Conservation (phyloP, 805 yeast species). For the Nakazawaea wickerhamii region DNA sequence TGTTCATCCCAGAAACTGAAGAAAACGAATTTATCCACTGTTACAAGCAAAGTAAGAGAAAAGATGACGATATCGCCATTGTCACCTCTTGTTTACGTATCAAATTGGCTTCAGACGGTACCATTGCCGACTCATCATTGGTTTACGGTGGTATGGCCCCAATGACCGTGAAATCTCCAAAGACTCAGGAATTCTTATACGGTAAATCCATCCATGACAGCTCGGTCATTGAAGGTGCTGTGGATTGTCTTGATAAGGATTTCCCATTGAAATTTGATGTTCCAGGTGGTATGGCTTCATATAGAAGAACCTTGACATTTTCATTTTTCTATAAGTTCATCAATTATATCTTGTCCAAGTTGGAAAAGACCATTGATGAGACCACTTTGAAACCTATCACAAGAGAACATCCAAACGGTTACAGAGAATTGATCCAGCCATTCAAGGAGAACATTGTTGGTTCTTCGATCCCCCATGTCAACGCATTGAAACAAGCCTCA, state of each 20-base stretch:
- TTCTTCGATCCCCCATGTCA: conserved; percentile 36
- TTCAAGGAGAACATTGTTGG: conserved; percentile 34
- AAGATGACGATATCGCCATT: conserved; percentile 46
- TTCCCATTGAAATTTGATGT: conserved; percentile 35
- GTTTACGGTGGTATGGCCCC: conserved; percentile 47
- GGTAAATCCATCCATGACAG: conserved; percentile 21
- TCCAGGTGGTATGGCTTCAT: conserved; percentile 47
- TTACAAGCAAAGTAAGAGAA: conserved; percentile 42
- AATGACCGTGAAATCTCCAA: conserved; percentile 33
- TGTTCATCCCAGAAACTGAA: conserved; percentile 35
- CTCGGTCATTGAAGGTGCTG: conserved; percentile 25
- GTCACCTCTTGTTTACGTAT: conserved; percentile 37
- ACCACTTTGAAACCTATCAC: conserved; percentile 31
- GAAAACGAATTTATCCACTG: conserved; percentile 32
- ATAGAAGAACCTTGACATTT: conserved; percentile 36
- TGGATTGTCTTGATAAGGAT: conserved; percentile 26
- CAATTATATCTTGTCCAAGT: conserved; percentile 25
- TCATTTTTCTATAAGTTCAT: conserved; percentile 42
- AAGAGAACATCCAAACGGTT: conserved; percentile 31
- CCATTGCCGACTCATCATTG: conserved; percentile 26
- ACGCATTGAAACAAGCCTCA: conserved; percentile 40
- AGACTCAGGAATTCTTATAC: conserved; percentile 24
- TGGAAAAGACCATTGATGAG: conserved; percentile 21
- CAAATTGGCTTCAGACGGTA: conserved; percentile 19
- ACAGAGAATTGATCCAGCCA: conserved; percentile 33